Evolutionary conservation across 2,329 filamentous ascomycete species (phyloP), one percentile per base, ranked within the genome.

Genomic region (Colletotrichum paranaense): DNA sequence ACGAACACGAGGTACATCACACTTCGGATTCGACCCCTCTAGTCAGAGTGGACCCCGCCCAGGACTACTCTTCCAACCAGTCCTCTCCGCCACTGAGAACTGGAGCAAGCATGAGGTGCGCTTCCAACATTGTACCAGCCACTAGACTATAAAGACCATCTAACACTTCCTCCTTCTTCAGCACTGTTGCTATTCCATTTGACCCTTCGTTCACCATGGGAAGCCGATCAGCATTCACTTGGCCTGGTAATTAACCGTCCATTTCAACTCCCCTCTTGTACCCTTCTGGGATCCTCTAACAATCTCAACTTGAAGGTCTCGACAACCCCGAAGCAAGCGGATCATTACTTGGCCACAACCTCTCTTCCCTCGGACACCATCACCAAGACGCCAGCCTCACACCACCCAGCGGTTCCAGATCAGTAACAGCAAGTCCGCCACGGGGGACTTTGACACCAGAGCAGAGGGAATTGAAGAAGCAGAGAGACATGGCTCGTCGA

Each of bases 401-500:
- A 26, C 86, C 88, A 46, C 86, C 86, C 28, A 84, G 82, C 69
- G 82, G 82, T 49, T 85, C 88, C 30, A 84, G 87, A 80, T 90
- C 89, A 26, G 81, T 87, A 60, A 90, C 89, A 52, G 87, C 87
- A 26, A 92, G 90, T 81, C 90, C 90, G 30, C 88, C 89, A 6
- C 86, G 87, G 74, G 82, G 82, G 58, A 83, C 82, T 49, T 84
- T 91, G 78, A 90, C 89, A 6, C 83, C 88, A 7, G 89, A 92
- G 78, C 89, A 92, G 79, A 87, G 90, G 75, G 90, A 91, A 77
- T 79, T 92, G 55, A 92, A 90, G 82, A 86, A 89, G 72, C 90
- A 92, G 77, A 86, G 87, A 74, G 90, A 92, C 76, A 88, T 88
- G 76, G 88, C 85, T 57, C 87, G 91, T 70, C 85, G 90, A 76